Evolutionary conservation across 2,329 filamentous ascomycete species (phyloP), one percentile per base, ranked within the genome.

Genomic region (Parastagonospora avenae): DNA sequence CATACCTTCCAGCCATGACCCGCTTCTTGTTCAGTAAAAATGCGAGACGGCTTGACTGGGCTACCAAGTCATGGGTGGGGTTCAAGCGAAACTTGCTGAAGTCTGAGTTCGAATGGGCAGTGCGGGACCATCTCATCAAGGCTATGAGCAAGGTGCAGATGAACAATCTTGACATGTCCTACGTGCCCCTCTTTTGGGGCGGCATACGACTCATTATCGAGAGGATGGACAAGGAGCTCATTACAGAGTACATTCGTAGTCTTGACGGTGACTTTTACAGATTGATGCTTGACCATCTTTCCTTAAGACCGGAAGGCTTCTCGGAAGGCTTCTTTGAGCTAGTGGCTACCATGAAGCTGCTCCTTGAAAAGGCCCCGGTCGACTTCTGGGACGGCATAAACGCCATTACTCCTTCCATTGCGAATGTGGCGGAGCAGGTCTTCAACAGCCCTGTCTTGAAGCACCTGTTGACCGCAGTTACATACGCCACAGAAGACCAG

Each of bases 331-430:
- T 96, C 51, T 79, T 86, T 10, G 82, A 87, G 50, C 79, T 94
- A 12, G 80, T 96, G 39, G 84, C 86, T 48, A 85, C 87, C 1
- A 82, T 96, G 54, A 85, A 84, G 38, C 79, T 79, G 10, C 81
- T 97, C 12, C 78, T 97, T 45, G 83, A 87, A 57, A 92, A 90
- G 62, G 88, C 90, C 0, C 83, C 91, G 0, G 83, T 83, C 47
- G 89, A 90, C 38, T 94, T 97, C 63, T 97, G 93, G 93, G 88
- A 91, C 63, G 88, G 91, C 1, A 88, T 96, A 76, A 87, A 89
- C 43, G 85, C 91, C 28, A 90, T 93, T 43, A 88, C 90, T 1
- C 88, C 91, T 2, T 88, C 90, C 1, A 88, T 91, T 4, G 86
- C 87, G 36, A 85, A 88, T 30, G 85, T 97, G 41, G 85, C 91